These are phyloP conservation scores for Hypoxylon sp. DNA, from an alignment of 2,329 filamentous ascomycete species.

Conservation along the genomic window DNA sequence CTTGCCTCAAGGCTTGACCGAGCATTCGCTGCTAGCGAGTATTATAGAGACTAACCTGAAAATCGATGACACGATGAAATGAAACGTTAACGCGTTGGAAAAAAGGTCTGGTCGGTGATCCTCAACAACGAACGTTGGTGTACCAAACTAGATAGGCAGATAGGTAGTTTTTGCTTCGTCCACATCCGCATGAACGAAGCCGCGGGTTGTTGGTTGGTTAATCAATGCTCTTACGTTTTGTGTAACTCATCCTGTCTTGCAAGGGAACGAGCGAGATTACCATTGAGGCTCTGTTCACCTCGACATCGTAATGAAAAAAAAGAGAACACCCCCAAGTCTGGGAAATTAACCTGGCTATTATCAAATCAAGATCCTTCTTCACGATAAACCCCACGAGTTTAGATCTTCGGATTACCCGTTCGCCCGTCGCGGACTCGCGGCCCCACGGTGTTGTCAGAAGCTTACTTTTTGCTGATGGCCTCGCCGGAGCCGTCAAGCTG, in stretches of 20 bases:
- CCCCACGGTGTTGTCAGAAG: constrained; percentile 31
- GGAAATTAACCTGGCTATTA: constrained; percentile 6
- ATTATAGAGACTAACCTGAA: constrained; percentile 6
- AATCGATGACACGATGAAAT: constrained; percentile 20
- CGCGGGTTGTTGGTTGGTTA: too few species aligned
- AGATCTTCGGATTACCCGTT: constrained; percentile 24
- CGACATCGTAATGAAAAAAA: constrained; percentile 4
- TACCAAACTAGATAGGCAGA: too few species aligned
- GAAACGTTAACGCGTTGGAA: constrained; percentile 12
- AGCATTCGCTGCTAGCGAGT: constrained; percentile 3
- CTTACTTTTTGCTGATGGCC: constrained; percentile 16
- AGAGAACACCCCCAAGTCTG: too few species aligned
- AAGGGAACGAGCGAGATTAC: constrained; percentile 4
- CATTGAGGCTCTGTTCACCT: constrained; percentile 20
- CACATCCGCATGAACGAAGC: constrained; percentile 9
- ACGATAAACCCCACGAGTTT: constrained; percentile 33
- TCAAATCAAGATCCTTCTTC: constrained; percentile 16
- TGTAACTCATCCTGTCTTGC: constrained; percentile 7
- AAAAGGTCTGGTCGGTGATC: too few species aligned
- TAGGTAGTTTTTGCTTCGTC: too few species aligned
- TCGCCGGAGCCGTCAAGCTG: constrained; percentile 11
- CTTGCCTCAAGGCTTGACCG: constrained; percentile 17
- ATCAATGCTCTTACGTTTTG: constrained; percentile 13
- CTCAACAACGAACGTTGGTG: too few species aligned
- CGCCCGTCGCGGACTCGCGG: constrained; percentile 26